Evolutionary conservation across 257 asterid genomes (phyloP).

Genomic region (Nicotiana tomentosiformis): DNA sequence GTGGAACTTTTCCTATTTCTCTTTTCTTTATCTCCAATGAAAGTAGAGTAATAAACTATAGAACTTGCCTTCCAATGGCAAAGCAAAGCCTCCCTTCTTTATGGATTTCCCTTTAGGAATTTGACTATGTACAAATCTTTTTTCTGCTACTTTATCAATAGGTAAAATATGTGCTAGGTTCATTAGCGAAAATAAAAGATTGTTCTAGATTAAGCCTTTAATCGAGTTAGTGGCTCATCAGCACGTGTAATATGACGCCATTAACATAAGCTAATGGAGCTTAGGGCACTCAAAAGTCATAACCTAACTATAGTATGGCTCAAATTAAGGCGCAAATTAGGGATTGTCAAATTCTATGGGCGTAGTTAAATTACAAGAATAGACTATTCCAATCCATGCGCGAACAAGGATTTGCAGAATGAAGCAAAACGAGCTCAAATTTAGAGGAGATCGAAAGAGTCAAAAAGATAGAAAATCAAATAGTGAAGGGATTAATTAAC

Average conservation of each 20-base stretch:
- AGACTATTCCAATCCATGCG: background rate
- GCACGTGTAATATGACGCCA: background rate
- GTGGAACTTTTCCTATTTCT: background rate
- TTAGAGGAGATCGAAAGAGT: background rate
- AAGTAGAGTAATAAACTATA: background rate
- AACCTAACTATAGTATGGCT: background rate
- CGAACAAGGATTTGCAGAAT: background rate
- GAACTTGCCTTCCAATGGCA: background rate
- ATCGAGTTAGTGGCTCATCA: background rate
- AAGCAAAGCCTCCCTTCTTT: background rate
- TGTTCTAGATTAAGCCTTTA: background rate
- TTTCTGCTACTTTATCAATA: background rate
- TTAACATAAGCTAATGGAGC: background rate
- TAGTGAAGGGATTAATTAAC: background rate
- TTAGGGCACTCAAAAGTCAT: slow-evolving; percentile 2
- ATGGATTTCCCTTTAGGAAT: background rate
- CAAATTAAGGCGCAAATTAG: background rate
- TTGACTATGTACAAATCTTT: background rate
- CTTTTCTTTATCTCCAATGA: background rate
- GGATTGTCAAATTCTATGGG: slow-evolving; percentile 8
- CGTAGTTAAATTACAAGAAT: background rate
- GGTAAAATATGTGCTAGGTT: background rate
- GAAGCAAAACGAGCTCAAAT: background rate
- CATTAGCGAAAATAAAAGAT: background rate
- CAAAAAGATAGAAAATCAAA: background rate